A percentile compares a stretch with the other conserved stretches of the same genome.
Evolutionary conservation across 106 monocot genomes (phyloP).

Genomic region (Phalaenopsis aphrodite): DNA sequence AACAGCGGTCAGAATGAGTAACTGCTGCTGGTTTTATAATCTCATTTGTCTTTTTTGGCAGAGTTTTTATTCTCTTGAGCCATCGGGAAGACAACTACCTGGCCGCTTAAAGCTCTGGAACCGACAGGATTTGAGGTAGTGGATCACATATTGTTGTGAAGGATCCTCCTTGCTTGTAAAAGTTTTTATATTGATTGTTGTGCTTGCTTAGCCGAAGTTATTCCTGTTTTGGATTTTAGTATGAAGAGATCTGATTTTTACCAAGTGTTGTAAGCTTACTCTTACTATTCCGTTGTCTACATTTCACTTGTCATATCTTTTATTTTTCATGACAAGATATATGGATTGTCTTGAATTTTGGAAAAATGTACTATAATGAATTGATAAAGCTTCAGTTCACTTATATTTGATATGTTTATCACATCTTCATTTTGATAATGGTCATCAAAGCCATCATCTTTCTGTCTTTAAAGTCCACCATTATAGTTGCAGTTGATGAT

Average conservation of each 20-base stretch:
- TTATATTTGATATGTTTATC: too few species aligned
- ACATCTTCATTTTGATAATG: too few species aligned
- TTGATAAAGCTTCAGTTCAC: too few species aligned
- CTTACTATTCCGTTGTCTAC: neutral
- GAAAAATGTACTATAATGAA: too few species aligned
- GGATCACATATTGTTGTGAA: neutral
- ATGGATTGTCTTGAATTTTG: too few species aligned
- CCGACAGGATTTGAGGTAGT: neutral
- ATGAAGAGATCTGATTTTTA: neutral
- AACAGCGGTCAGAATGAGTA: slow-evolving; percentile 15
- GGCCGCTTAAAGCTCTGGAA: neutral
- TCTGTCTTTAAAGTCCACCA: too few species aligned
- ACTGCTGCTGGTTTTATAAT: neutral
- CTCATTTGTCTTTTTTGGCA: neutral
- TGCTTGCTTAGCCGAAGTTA: neutral
- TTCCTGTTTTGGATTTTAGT: neutral
- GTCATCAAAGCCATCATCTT: too few species aligned
- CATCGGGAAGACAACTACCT: neutral
- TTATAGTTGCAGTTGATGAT: too few species aligned
- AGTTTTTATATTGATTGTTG: neutral
- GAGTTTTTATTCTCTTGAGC: neutral
- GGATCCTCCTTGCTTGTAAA: too few species aligned
- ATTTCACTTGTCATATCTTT: too few species aligned
- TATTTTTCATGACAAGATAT: too few species aligned
- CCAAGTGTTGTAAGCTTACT: neutral